A percentile compares a stretch with the other conserved stretches of the same genome.
Conservation (phyloP, 371 early-diverging fungal genomes). For the Ordospora pajunii region DNA sequence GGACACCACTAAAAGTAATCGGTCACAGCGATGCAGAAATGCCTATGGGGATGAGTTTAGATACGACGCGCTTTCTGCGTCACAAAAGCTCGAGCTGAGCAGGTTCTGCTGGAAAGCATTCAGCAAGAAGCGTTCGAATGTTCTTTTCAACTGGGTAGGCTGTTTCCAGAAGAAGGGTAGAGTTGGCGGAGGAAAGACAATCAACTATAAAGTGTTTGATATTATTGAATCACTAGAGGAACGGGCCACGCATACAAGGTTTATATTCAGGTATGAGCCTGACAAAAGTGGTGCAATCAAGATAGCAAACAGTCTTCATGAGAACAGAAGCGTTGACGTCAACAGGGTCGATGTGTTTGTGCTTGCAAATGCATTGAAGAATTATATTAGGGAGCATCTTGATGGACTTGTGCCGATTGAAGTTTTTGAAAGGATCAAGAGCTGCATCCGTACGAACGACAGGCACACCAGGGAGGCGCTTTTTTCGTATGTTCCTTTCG, state of each 20-base stretch:
- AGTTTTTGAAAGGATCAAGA: not conserved
- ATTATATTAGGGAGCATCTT: conserved; percentile 2
- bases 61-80: not conserved
- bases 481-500: conserved; percentile 25
- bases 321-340: not conserved
- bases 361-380: conserved; percentile 7
- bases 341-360: not conserved
- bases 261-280: not conserved
- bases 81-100: not conserved
- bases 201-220: not conserved
- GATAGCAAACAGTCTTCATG: not conserved
- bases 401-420: conserved; percentile 12
- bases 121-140: not conserved
- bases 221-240: not conserved
- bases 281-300: not conserved
- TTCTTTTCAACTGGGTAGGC: not conserved
- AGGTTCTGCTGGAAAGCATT: conserved; percentile 9
- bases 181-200: not conserved
- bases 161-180: not conserved
- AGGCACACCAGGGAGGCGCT: not conserved
- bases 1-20: not conserved
- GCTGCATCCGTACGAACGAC: not conserved
- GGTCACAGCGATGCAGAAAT: no score
- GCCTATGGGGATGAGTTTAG: not conserved
- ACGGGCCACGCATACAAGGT: not conserved